Conservation (phyloP, 768 basidiomycete species). For the Myochromella boudieri region DNA sequence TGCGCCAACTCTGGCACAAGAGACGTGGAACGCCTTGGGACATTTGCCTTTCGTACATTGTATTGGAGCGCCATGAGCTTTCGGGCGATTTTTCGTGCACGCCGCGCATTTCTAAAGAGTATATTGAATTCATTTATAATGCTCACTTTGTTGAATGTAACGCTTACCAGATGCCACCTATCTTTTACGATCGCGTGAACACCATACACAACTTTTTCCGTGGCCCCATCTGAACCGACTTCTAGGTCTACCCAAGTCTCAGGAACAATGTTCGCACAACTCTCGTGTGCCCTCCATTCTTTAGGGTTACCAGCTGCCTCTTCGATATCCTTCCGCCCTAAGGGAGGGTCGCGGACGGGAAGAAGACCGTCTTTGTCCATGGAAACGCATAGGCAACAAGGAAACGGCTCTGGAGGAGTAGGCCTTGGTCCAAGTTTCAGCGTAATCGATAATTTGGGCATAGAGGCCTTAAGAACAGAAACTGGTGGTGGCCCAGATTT, state of each 20-base stretch:
- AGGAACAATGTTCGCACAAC: constrained; percentile 79
- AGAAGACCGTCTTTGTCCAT: constrained; percentile 53
- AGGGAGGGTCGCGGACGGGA: constrained; percentile 67
- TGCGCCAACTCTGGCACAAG: constrained; percentile 71
- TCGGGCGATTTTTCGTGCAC: constrained; percentile 68
- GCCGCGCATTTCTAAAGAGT: constrained; percentile 79
- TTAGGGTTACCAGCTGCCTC: constrained; percentile 46
- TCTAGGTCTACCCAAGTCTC: constrained; percentile 90
- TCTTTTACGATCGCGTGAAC: constrained; percentile 88
- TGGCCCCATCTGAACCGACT: constrained; percentile 32
- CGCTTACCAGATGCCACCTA: constrained; percentile 85
- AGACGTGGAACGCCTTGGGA: constrained; percentile 89
- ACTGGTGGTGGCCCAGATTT: constrained; percentile 22
- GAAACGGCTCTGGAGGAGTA: constrained; percentile 52
- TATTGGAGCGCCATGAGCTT: constrained; percentile 77
- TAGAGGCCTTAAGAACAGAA: constrained; percentile 11
- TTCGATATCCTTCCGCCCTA: constrained; percentile 49
- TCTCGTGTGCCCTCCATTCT: constrained; percentile 76
- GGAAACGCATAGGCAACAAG: constrained; percentile 71
- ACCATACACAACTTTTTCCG: constrained; percentile 69
- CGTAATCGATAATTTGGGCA: constrained; percentile 52
- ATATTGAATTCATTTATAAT: neutral
- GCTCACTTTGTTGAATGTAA: neutral
- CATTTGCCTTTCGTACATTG: constrained; percentile 97
- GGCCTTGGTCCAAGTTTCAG: constrained; percentile 69